A percentile compares a stretch with the other conserved stretches of the same genome.
These are phyloP conservation scores for Sclerotinia nivalis DNA, from an alignment of 2,329 filamentous ascomycete genomes.

Conservation along the genomic window DNA sequence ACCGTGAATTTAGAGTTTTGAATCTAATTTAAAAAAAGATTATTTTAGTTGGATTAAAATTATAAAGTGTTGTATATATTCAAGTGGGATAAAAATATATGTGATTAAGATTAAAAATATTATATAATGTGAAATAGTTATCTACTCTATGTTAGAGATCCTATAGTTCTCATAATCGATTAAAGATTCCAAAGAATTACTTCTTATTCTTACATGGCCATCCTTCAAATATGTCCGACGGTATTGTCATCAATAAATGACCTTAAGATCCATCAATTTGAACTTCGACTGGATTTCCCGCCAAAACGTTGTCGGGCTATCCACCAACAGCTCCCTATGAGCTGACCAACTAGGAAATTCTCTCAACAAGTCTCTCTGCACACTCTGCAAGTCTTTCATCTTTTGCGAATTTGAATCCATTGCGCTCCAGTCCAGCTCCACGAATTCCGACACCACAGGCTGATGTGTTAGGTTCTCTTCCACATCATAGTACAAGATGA, in stretches of 20 bases:
- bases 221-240: neutral
- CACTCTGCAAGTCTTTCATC: slow-evolving; percentile 8
- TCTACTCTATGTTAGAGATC: neutral
- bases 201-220: neutral
- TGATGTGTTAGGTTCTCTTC: neutral
- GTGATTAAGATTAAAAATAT: neutral
- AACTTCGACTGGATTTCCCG: slow-evolving; percentile 9
- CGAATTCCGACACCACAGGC: slow-evolving; percentile 12
- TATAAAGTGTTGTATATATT: neutral
- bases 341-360: neutral
- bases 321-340: neutral
- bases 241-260: neutral
- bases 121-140: neutral
- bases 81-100: neutral
- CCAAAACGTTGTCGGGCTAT: no score
- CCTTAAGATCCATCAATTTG: slow-evolving; percentile 19
- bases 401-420: slow-evolving; percentile 19
- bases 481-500: slow-evolving; percentile 17
- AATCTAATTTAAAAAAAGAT: no score
- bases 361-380: slow-evolving; percentile 17
- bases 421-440: slow-evolving; percentile 19
- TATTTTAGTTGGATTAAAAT: no score
- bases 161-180: neutral
- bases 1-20: no score
- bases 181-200: neutral